Conservation (phyloP, 2,329 filamentous ascomycete species). For the Cercospora janseana region DNA sequence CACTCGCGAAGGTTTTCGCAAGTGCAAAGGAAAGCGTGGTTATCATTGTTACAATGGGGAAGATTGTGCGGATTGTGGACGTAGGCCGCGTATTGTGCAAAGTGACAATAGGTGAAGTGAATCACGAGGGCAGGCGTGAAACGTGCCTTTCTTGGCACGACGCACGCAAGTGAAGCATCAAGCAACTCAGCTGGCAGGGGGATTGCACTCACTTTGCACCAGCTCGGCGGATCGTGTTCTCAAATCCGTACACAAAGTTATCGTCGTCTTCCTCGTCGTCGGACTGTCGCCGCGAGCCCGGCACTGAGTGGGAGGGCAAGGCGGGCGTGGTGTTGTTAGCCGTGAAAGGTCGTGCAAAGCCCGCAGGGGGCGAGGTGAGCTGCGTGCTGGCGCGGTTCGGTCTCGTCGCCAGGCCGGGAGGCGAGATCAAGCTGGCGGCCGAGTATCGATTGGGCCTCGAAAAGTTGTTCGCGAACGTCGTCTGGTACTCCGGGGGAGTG, state of each 20-base stretch:
- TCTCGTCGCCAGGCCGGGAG: slow-evolving; percentile 62
- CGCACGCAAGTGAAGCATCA: slow-evolving; percentile 10
- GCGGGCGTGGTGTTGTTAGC: slow-evolving; percentile 61
- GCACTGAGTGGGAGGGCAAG: slow-evolving; percentile 79
- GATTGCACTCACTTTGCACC: slow-evolving; percentile 76
- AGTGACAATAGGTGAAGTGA: slow-evolving; percentile 13
- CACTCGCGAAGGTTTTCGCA: slow-evolving; percentile 17
- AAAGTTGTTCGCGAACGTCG: slow-evolving; percentile 68
- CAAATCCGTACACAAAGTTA: slow-evolving; percentile 53
- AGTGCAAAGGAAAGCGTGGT: slow-evolving; percentile 8
- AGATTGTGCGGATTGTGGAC: slow-evolving; percentile 12
- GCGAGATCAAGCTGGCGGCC: slow-evolving; percentile 79
- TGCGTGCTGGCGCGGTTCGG: slow-evolving; percentile 75
- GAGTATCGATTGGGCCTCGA: slow-evolving; percentile 86
- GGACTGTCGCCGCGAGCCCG: slow-evolving; percentile 83
- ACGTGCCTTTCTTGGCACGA: too few relatives aligned
- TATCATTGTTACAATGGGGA: slow-evolving; percentile 22
- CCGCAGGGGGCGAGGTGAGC: slow-evolving; percentile 72
- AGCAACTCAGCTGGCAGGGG: neutral
- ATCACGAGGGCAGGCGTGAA: neutral
- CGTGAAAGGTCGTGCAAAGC: slow-evolving; percentile 53
- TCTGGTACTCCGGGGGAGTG: slow-evolving; percentile 89
- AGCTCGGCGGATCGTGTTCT: slow-evolving; percentile 67
- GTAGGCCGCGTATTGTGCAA: slow-evolving; percentile 5
- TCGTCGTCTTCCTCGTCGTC: slow-evolving; percentile 84